Evolutionary conservation across 495 filamentous ascomycete genomes (phyloP), one percentile per base, ranked within the genome.

Genomic region (Tuber magnatum): DNA sequence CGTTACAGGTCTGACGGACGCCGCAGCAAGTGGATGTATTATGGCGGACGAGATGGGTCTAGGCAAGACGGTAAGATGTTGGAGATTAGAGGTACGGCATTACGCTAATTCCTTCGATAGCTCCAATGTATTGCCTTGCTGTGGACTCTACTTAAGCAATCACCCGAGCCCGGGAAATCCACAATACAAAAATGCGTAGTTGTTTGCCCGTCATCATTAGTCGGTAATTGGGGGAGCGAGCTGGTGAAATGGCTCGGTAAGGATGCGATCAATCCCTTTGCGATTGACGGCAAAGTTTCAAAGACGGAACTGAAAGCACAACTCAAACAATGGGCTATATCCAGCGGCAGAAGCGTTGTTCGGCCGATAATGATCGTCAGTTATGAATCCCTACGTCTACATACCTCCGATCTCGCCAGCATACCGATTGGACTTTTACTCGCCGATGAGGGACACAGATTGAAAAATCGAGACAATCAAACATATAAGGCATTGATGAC

Each of bases 31-130:
- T 84, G 95, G 95, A 0, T 98, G 95, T 83, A 99, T 99, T 83
- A 99, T 99, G 95, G 95, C 95, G 78, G 95, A 99, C 82, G 95
- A 97, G 80, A 99, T 99, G 95, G 95, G 95, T 68, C 84, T 99
- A 44, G 95, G 95, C 69, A 99, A 99, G 85, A 99, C 95, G 20
- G 87, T 97, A 85, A 69, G 84, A 48, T 46, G 1, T 68, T 24
- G n/a, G 48, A 39, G 28, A 68, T n/a, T 73, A 40, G 69, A 22
- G 42, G 1, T 85, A 88, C 78, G 89, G 86, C 81, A 88, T 88
- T 74, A 87, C 85, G 24, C 86, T 92, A 48, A 87, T 75, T 56
- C 35, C 43, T 24, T 3, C 73, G 39, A 38, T 68, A 88, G 87
- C 85, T 92, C 42, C 91, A 92, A 87, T 92, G 91, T 78, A 92